phyloP scores from a whole-genome alignment of 2,329 filamentous ascomycete species.

The Raffaelea arxii region DNA sequence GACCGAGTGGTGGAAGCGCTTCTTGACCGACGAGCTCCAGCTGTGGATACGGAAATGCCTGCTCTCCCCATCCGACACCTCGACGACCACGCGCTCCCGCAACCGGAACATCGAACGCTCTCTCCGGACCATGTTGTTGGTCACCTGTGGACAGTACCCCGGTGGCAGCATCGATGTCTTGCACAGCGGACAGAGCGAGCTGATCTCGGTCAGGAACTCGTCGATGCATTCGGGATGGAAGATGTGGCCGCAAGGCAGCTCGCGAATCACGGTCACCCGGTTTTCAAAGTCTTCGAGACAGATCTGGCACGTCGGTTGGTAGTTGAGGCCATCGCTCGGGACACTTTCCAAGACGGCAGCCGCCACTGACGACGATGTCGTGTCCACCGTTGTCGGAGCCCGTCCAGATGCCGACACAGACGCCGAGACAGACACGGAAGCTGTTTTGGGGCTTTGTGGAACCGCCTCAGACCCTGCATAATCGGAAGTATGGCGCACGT shows the following conservation, averaged over 20 bases:
- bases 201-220: conserved; percentile 65
- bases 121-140: conserved; percentile 76
- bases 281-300: conserved; percentile 74
- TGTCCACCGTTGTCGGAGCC: too few relatives aligned
- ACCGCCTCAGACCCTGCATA: background rate
- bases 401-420: too few relatives aligned
- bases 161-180: conserved; percentile 70
- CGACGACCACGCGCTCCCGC: conserved; percentile 40
- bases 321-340: conserved; percentile 39
- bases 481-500: background rate
- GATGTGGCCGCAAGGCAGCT: conserved; percentile 83
- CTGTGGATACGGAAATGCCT: conserved; percentile 5
- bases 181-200: conserved; percentile 84
- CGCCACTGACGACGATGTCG: conserved; percentile 9
- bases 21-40: conserved; percentile 14
- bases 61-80: conserved; percentile 23
- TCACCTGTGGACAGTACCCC: conserved; percentile 59
- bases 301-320: conserved; percentile 80
- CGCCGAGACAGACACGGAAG: background rate
- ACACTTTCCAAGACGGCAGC: too few relatives aligned
- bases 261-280: conserved; percentile 62
- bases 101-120: conserved; percentile 60
- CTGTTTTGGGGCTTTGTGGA: background rate
- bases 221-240: conserved; percentile 92
- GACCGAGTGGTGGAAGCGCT: conserved; percentile 11